Conservation (phyloP, 73 alveolate species). For the Blepharisma stoltei region DNA sequence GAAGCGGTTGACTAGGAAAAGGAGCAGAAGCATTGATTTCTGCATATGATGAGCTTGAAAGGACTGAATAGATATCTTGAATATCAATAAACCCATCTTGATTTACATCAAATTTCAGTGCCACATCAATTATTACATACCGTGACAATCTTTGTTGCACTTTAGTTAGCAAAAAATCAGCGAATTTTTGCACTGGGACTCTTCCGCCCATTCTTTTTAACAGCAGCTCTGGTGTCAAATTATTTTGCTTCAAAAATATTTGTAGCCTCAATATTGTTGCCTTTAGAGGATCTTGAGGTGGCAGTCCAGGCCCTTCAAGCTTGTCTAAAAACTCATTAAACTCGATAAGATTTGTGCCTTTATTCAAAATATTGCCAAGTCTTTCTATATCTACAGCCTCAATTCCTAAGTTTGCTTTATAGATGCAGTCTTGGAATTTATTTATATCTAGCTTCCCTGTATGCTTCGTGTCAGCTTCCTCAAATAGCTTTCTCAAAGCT, state of each 20-base stretch:
- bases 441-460: constrained; percentile 1
- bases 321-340: background rate
- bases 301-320: background rate
- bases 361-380: background rate
- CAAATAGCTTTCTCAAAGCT: background rate
- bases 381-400: background rate
- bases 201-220: background rate
- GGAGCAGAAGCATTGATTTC: constrained; percentile 9
- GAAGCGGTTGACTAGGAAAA: constrained; percentile 34
- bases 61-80: constrained; percentile 38
- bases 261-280: background rate
- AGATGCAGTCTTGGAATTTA: background rate
- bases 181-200: background rate
- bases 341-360: background rate
- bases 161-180: background rate
- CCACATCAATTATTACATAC: background rate
- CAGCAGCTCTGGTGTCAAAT: background rate
- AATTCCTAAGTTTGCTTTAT: constrained; percentile 18
- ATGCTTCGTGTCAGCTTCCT: background rate
- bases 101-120: constrained; percentile 39
- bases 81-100: constrained; percentile 56
- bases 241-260: background rate
- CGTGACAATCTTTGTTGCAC: background rate
- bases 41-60: constrained; percentile 15
- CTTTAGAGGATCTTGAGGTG: constrained; percentile 1